Conservation (phyloP, 2,329 filamentous ascomycete genomes). For the Verticillium klebahnii region DNA sequence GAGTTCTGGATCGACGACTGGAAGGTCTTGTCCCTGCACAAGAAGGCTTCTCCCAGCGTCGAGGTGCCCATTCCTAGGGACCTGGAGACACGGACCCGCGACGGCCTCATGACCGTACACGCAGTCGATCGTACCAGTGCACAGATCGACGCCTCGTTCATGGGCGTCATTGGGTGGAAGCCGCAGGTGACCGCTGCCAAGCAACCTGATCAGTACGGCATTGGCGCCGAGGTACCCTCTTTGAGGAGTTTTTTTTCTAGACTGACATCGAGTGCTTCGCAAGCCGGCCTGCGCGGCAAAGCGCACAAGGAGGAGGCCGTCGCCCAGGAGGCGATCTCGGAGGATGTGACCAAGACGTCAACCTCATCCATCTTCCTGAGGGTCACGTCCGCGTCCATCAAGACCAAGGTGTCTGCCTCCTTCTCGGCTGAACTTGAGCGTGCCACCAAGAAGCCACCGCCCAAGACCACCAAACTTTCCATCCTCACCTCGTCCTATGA, state of each 20-base stretch:
- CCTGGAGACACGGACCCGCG: conserved; percentile 76
- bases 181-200: conserved; percentile 42
- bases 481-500: conserved; percentile 91
- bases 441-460: conserved; percentile 95
- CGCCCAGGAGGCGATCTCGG: conserved; percentile 56
- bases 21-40: conserved; percentile 71
- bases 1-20: conserved; percentile 90
- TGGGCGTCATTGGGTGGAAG: conserved; percentile 85
- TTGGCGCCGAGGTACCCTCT: conserved; percentile 51
- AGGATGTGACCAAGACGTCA: conserved; percentile 67
- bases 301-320: conserved; percentile 58
- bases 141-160: conserved; percentile 87
- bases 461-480: conserved; percentile 78
- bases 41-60: conserved; percentile 78
- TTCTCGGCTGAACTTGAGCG: conserved; percentile 86
- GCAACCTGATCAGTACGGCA: conserved; percentile 43
- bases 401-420: conserved; percentile 65
- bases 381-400: conserved; percentile 78
- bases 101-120: conserved; percentile 81
- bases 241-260: conserved; percentile 76
- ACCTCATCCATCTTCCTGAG: conserved; percentile 82
- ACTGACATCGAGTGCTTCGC: conserved; percentile 56
- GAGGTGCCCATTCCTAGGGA: conserved; percentile 71
- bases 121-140: conserved; percentile 81
- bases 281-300: conserved; percentile 46